Conservation (phyloP, 2,329 filamentous ascomycete genomes). For the Aspergillus aculeatus region DNA sequence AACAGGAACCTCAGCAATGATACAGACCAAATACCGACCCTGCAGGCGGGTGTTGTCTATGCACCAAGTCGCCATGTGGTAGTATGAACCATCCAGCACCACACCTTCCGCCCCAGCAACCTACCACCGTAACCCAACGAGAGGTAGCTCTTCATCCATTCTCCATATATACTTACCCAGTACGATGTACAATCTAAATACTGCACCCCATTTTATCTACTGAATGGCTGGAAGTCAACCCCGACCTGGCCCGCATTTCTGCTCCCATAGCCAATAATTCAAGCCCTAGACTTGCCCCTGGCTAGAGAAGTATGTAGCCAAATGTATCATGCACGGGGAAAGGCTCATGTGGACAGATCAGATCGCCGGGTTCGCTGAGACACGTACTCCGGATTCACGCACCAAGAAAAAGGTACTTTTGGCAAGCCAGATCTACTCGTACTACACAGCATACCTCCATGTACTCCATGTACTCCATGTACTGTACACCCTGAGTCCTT, state of each 20-base stretch:
- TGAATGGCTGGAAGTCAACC: not conserved
- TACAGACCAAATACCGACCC: no score
- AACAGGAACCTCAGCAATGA: no score
- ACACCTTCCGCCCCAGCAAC: no score
- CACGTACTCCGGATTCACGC: not conserved
- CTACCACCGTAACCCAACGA: not conserved
- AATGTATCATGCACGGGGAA: slow-evolving; percentile 6
- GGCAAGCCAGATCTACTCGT: not conserved
- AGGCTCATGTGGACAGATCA: slow-evolving; percentile 7
- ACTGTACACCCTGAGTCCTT: no score
- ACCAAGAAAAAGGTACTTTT: not conserved
- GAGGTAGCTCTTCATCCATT: not conserved
- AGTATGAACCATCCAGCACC: no score
- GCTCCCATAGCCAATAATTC: not conserved
- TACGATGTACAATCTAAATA: no score
- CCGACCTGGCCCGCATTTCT: not conserved
- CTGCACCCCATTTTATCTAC: not conserved
- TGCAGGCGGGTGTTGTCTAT: no score
- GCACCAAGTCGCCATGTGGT: no score
- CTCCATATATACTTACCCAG: not conserved
- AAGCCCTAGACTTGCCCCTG: not conserved
- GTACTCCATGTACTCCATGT: no score
- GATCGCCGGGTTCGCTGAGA: not conserved
- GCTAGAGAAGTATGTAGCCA: not conserved
- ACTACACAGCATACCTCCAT: not conserved